Evolutionary conservation across 495 filamentous ascomycete genomes (phyloP).

Genomic region (Parachaetomium inaequale): DNA sequence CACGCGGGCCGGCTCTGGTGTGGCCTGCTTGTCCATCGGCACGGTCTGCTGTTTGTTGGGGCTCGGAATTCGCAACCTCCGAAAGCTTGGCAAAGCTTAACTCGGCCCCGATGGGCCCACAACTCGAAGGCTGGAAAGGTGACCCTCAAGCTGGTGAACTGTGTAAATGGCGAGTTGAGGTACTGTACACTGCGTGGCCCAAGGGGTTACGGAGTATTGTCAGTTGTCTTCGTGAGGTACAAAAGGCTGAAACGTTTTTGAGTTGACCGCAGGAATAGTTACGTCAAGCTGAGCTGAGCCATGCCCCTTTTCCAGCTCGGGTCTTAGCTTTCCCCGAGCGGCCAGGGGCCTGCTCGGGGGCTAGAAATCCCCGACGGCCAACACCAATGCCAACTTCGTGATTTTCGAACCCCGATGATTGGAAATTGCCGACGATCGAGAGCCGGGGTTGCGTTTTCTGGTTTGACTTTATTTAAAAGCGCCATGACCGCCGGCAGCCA

Average conservation of each 20-base stretch:
- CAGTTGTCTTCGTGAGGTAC: too few species aligned
- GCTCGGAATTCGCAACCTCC: not conserved
- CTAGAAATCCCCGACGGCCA: not conserved
- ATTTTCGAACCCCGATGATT: not conserved
- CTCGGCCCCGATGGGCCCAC: not conserved
- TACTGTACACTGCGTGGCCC: too few species aligned
- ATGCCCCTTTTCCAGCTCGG: conserved; percentile 24
- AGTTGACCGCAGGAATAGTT: not conserved
- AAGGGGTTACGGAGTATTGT: too few species aligned
- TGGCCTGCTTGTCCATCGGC: not conserved
- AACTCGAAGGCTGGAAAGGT: too few species aligned
- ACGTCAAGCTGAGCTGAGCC: not conserved
- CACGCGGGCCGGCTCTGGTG: not conserved
- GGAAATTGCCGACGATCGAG: not conserved
- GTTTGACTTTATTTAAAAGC: not conserved
- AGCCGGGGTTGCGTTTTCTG: not conserved
- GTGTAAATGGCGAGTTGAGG: too few species aligned
- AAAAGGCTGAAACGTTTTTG: too few species aligned
- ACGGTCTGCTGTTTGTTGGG: not conserved
- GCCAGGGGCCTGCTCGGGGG: not conserved
- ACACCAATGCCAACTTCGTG: not conserved
- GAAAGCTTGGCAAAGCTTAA: not conserved
- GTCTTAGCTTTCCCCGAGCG: conserved; percentile 8
- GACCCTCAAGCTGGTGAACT: too few species aligned
- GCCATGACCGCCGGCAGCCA: not conserved